These are phyloP conservation scores for Adiantum capillusveneris DNA, from an alignment of 75 land plant genomes.

Conservation along the genomic window DNA sequence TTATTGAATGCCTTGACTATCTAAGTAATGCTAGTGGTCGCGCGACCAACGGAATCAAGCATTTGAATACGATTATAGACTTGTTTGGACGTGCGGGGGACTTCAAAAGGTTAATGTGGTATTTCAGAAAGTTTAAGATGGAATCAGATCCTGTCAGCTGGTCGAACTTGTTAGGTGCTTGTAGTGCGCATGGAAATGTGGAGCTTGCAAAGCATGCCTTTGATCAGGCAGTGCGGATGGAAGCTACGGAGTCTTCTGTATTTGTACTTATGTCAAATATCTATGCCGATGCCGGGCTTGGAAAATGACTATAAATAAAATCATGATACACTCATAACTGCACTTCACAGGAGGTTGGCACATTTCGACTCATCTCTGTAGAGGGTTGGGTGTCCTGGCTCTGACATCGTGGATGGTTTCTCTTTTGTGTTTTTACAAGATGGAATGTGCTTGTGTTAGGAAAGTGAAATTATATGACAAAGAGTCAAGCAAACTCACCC, in stretches of 20 bases:
- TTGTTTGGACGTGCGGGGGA: constrained; percentile 8
- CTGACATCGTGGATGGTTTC: no score
- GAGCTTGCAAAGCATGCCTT: constrained; percentile 23
- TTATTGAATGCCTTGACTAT: constrained; percentile 15
- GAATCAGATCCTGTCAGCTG: constrained; percentile 22
- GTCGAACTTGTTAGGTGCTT: constrained; percentile 39
- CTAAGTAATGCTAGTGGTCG: not conserved
- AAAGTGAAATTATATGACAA: no score
- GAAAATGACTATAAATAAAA: no score
- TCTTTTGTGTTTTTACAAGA: no score
- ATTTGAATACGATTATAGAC: not conserved
- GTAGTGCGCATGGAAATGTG: constrained; percentile 29
- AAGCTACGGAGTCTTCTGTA: constrained; percentile 25
- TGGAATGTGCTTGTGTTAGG: no score
- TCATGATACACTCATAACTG: no score
- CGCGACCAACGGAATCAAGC: not conserved
- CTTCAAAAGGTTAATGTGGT: not conserved
- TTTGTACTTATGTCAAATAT: constrained; percentile 29
- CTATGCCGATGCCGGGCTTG: constrained; percentile 12
- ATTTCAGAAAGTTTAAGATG: constrained; percentile 19
- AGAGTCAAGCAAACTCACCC: no score
- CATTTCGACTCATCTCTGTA: no score
- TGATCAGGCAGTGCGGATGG: constrained; percentile 20
- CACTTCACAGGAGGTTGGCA: no score
- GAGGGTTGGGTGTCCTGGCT: no score